Evolutionary conservation across 2,329 filamentous ascomycete genomes (phyloP), one percentile per base, ranked within the genome.

Genomic region (Diplocarpon mali): DNA sequence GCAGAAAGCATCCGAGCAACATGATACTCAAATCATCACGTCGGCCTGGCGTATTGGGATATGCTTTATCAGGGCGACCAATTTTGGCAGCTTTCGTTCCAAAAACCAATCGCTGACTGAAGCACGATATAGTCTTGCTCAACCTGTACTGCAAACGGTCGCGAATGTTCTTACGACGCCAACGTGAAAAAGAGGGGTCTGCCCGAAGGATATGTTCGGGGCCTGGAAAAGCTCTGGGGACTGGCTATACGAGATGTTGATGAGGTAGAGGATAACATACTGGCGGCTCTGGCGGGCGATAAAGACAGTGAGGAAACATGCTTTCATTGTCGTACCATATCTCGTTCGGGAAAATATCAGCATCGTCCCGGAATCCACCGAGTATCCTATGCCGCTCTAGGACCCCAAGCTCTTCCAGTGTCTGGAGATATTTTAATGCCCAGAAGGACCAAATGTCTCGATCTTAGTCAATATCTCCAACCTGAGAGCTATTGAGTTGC

Each of bases 131-230:
- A 51, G 49, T 62, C 69, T 29, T 89, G 85, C 61, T 79, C 80
- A 13, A 76, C 73, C 1, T 80, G 75, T 60, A 65, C 65, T 24
- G 62, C 67, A 3, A 69, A 73, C 34, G 67, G 67, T 14, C 64
- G 73, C 44, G 57, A 62, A 8, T 80, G 75, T 55, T 70, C 72
- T 71, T 89, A 88, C 60, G 77, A 82, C 49, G 73, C 80, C 43
- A 78, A 77, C 43, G 78, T 81, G 7, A 86, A 85, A 63, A 87
- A 87, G 61, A 72, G 84, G 51, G 84, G 85, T 3, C 76, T 89
- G 10, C 83, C 83, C 55, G 84, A 84, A n/a, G 84, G 85, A 13
- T 87, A 88, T 57, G 80, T 89, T 44, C 74, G 83, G 29, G 82
- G 81, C 0, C 67, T 89, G 14, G 84, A 89, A 53, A 61, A 76